Conservation (phyloP, 768 basidiomycete species). For the Udeniomyces megalosporus region DNA sequence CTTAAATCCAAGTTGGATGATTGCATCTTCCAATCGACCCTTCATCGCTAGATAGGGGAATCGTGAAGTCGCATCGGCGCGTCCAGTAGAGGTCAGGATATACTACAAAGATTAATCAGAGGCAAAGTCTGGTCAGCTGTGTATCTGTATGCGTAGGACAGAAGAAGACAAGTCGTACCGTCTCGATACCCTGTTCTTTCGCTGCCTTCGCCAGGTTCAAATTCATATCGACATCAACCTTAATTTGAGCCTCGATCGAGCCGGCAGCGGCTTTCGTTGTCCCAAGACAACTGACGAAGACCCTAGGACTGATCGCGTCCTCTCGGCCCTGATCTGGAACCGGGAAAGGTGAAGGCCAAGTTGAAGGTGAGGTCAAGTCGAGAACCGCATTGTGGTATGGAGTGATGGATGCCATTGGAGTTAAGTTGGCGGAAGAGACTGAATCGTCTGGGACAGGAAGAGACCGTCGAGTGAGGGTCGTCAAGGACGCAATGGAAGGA, state of each 20-base stretch:
- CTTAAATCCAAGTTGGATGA: constrained; percentile 22
- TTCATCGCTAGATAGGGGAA: constrained; percentile 24
- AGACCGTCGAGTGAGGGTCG: constrained; percentile 22
- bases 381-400: constrained; percentile 17
- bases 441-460: constrained; percentile 6
- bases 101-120: constrained; percentile 17
- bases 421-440: constrained; percentile 2
- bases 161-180: constrained; percentile 18
- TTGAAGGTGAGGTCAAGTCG: constrained; percentile 1
- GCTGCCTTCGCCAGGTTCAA: constrained; percentile 24
- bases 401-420: constrained; percentile 7
- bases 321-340: not conserved
- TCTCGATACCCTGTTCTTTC: constrained; percentile 22
- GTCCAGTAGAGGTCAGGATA: constrained; percentile 24
- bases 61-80: constrained; percentile 16
- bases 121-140: no score
- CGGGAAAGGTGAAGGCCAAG: constrained; percentile 13
- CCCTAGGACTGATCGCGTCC: constrained; percentile 1
- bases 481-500: constrained; percentile 18
- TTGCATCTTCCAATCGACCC: constrained; percentile 25
- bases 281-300: constrained; percentile 23
- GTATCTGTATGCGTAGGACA: no score
- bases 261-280: constrained; percentile 25
- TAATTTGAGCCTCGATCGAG: constrained; percentile 20
- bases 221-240: constrained; percentile 25